Base-by-base conservation (phyloP, 371 early-diverging fungal species). In the Lichtheimia corymbifera region DNA sequence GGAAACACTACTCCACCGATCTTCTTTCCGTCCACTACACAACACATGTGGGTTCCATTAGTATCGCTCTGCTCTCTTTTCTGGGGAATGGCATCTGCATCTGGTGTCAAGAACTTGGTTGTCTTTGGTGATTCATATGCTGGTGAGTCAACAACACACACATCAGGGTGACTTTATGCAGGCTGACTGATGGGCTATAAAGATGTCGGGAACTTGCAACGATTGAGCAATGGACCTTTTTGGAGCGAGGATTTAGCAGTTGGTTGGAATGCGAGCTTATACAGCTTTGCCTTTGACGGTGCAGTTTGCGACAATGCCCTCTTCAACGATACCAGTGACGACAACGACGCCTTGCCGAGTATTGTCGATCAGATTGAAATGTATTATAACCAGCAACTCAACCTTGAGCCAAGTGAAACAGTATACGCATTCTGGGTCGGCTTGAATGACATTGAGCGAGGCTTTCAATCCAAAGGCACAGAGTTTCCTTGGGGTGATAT, bases 61-160 rank as follows among this genome's bases (percentile, higher is more conserved):
- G 11, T 35, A 11, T 35, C 35, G 14, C 14, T 47, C n/a, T n/a
- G 47, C 22, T n/a, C 47, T 9, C 0, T 47, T 6, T 22, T 47
- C n/a, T 56, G 57, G 57, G 42, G 25, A 20, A 12, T 27, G 7
- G 40, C 45, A 1, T 22, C 4, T 44, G 59, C 59, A 40, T 59
- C 59, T 17, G 52, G 59, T 30, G 59, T 59, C 15, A 77, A 77
- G 12, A 70, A 77, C 51, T 52, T 80, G 13, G 76, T 80, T 25
- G 76, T 80, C 1, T 77, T 80, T 70, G 80, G 80, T 24, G 80
- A 80, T 58, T 77, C 77, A 1, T 80, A 80, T 54, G 77, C 80
- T 28, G 50, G 59, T 54, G n/a, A 54, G 41, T 17, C 41, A 40
- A 27, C 12, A 35, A 53, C 25, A 43, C n/a, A n/a, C n/a, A 30